Base-by-base conservation (phyloP, 257 asterid genomes). In the Pogostemon cablin region DNA sequence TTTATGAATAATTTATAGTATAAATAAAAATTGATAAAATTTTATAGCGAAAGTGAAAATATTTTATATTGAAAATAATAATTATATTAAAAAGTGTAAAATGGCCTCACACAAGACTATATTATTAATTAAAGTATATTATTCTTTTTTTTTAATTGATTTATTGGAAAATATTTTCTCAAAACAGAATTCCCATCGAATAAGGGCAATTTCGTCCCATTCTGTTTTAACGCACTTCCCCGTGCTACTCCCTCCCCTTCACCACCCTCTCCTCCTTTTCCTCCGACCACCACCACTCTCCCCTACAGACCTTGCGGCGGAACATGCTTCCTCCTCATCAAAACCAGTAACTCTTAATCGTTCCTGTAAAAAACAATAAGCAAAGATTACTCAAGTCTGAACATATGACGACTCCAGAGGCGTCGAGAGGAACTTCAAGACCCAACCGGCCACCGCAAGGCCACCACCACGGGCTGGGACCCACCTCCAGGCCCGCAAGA, bases 151-250 rank as follows among this genome's bases (percentile, higher is more conserved):
- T 15, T 15, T 15, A n/a, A n/a, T n/a, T 15, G 17, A 15, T 15
- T 15, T 15, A 15, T 15, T 15, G 17, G 17, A 15, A 15, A 15
- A 15, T 15, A 15, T 15, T 15, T 15, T 15, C 17, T 25, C 3
- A 8, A 55, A 54, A 55, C 25, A 4, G 10, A 3, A 10, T 1
- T 6, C 48, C 48, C 2, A 43, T 10, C 9, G 11, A 17, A 44
- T 6, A 64, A 52, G 77, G 72, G 72, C 32, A 73, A 9, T 15
- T 65, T 65, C n/a, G 77, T 55, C 72, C 67, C 40, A 49, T 9
- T 48, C 32, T 7, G 6, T n/a, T 63, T 59, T n/a, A 35, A 65
- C 69, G 32, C 66, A n/a, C 59, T 38, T 17, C 17, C 15, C 48
- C 59, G 47, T 12, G 56, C 58, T 7, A 17, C 40, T 15, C 50